Conservation (phyloP, 1,284 basidiomycete genomes). For the Leccinum fallax region DNA sequence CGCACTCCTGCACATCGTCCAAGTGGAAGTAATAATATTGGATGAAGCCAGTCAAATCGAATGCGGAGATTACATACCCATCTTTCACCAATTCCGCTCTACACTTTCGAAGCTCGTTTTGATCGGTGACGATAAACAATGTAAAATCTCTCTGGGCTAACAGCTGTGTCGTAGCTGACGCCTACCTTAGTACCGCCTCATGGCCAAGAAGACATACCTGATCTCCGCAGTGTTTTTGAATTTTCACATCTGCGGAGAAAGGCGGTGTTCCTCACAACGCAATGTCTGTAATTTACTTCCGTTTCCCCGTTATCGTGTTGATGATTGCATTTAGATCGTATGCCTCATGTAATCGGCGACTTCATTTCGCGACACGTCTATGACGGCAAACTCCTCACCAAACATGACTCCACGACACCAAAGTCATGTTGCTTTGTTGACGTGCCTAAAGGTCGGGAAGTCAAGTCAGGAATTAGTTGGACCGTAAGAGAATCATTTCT, state of each 20-base stretch:
- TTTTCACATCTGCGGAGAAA: conserved; percentile 38
- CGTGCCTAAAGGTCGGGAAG: conserved; percentile 32
- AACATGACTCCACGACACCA: conserved; percentile 9
- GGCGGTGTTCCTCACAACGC: conserved; percentile 42
- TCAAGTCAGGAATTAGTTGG: conserved; percentile 30
- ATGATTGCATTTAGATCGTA: conserved; percentile 43
- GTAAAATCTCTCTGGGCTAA: conserved; percentile 41
- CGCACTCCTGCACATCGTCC: too few species aligned
- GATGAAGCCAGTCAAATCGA: conserved; percentile 72
- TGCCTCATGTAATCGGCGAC: conserved; percentile 49
- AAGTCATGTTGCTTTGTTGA: conserved; percentile 34
- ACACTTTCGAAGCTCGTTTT: conserved; percentile 66
- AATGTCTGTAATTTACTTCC: conserved; percentile 40
- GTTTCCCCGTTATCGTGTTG: not conserved
- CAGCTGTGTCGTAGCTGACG: not conserved
- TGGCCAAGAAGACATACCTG: conserved; percentile 44
- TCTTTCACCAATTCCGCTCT: conserved; percentile 47
- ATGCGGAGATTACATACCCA: conserved; percentile 57
- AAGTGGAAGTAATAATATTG: conserved; percentile 43
- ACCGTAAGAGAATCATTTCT: conserved; percentile 18
- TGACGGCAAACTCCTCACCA: conserved; percentile 27
- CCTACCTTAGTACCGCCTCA: conserved; percentile 47
- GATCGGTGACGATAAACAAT: conserved; percentile 77
- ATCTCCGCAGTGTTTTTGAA: conserved; percentile 51
- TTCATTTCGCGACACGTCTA: conserved; percentile 51